Percentiles rank a stretch among this genome's conserved stretches.
These are phyloP conservation scores for Hemileccinum rubropunctum DNA, from an alignment of 768 basidiomycete species.

Conservation along the genomic window DNA sequence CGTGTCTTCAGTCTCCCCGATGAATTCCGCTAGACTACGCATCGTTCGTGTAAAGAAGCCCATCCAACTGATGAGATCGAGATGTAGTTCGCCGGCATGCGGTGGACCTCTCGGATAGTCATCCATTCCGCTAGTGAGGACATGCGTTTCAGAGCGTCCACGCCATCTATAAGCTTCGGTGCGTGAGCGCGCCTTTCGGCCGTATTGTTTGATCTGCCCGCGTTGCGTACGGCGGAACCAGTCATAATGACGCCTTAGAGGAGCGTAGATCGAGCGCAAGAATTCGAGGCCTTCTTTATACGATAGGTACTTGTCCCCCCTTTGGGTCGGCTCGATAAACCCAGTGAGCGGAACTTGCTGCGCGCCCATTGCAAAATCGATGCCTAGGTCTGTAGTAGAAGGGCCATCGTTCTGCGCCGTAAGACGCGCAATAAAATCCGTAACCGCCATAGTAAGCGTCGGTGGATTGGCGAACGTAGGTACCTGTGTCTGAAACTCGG, in stretches of 20 bases:
- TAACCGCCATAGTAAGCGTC: slow-evolving; percentile 91
- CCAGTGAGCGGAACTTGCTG: slow-evolving; percentile 50
- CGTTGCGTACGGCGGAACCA: slow-evolving; percentile 96
- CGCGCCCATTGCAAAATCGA: slow-evolving; percentile 53
- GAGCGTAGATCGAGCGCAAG: slow-evolving; percentile 77
- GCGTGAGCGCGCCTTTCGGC: slow-evolving; percentile 76
- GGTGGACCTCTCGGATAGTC: slow-evolving; percentile 92
- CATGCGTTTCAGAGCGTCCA: slow-evolving; percentile 80
- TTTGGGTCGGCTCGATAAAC: slow-evolving; percentile 22
- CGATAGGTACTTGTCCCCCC: slow-evolving; percentile 50
- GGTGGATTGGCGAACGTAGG: slow-evolving; percentile 95
- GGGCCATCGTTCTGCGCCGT: slow-evolving; percentile 43
- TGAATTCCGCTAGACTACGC: slow-evolving; percentile 82
- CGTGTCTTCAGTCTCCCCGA: slow-evolving; percentile 84
- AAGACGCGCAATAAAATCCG: slow-evolving; percentile 81
- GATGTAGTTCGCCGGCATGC: slow-evolving; percentile 87
- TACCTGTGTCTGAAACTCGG: slow-evolving; percentile 90
- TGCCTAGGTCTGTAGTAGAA: slow-evolving; percentile 61
- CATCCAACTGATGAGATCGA: slow-evolving; percentile 96
- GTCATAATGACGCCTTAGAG: slow-evolving; percentile 87
- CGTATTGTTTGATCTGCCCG: slow-evolving; percentile 91
- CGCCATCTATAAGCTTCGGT: slow-evolving; percentile 95
- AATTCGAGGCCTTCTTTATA: slow-evolving; percentile 62
- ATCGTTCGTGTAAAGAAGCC: slow-evolving; percentile 94
- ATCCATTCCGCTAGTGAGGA: slow-evolving; percentile 94